Evolutionary conservation across 2,329 filamentous ascomycete genomes (phyloP).

Genomic region (Colletotrichum gloeosporioides): DNA sequence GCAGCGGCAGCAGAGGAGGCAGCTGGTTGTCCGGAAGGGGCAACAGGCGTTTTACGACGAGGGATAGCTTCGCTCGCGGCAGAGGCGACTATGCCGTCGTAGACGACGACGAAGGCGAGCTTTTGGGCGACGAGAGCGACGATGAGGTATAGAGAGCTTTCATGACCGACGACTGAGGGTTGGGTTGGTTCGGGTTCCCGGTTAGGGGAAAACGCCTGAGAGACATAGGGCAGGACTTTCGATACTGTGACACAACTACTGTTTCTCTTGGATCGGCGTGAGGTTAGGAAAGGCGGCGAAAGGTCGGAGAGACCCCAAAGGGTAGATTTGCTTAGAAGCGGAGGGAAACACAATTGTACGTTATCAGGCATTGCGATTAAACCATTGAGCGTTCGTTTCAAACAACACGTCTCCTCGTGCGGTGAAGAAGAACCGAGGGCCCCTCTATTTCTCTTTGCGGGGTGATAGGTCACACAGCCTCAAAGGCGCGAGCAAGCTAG

Average conservation of each 20-base stretch:
- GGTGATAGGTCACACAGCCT: not conserved
- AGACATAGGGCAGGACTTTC: not conserved
- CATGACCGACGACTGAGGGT: not conserved
- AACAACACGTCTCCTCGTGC: not conserved
- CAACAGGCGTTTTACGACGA: constrained; percentile 78
- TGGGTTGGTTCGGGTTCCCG: not conserved
- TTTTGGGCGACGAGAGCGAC: constrained; percentile 91
- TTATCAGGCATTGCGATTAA: not conserved
- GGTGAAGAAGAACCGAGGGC: not conserved
- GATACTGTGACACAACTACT: not conserved
- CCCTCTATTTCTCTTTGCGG: not conserved
- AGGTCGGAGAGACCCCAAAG: not conserved
- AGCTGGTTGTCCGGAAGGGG: constrained; percentile 62
- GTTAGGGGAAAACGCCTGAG: not conserved
- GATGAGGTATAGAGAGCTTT: constrained; percentile 68
- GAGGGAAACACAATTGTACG: not conserved
- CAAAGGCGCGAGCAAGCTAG: not conserved
- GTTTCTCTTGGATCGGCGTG: constrained; percentile 8
- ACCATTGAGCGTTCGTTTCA: not conserved
- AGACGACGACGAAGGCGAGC: constrained; percentile 92
- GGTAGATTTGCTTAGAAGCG: not conserved
- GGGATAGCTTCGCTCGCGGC: constrained; percentile 87
- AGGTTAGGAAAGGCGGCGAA: not conserved
- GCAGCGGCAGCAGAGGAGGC: constrained; percentile 54
- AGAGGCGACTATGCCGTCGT: constrained; percentile 88